Evolutionary conservation across 257 asterid species (phyloP).

Genomic region (Solanum sparsipilum): DNA sequence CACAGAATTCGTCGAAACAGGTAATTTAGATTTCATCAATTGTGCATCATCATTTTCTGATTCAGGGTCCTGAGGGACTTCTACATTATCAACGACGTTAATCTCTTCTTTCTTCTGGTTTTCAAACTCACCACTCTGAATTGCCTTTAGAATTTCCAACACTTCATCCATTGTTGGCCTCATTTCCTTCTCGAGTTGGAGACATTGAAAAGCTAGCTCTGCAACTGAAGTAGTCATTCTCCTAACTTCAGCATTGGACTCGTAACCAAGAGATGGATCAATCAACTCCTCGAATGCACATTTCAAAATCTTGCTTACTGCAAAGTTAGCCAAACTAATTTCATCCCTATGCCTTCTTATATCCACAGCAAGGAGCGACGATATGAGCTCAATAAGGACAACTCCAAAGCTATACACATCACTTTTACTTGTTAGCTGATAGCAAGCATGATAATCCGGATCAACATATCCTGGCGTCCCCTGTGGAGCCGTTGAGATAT

Average conservation of each 20-base stretch:
- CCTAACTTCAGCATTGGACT: constrained; percentile 14
- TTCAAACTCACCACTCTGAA: constrained; percentile 1
- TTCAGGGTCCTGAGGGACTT: constrained; percentile 14
- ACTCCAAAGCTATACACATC: constrained; percentile 58
- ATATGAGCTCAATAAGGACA: constrained; percentile 46
- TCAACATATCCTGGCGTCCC: constrained; percentile 58
- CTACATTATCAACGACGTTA: neutral
- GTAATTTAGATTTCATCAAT: constrained; percentile 11
- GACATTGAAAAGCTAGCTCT: constrained; percentile 40
- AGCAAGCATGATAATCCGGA: constrained; percentile 37
- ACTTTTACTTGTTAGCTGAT: constrained; percentile 35
- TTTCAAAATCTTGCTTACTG: constrained; percentile 24
- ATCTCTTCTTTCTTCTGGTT: neutral
- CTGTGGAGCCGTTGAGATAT: constrained; percentile 50
- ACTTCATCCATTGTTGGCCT: constrained; percentile 52
- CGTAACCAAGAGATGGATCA: constrained; percentile 32
- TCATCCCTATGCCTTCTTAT: constrained; percentile 31
- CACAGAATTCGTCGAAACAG: constrained; percentile 26
- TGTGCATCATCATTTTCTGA: constrained; percentile 21
- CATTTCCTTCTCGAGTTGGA: constrained; percentile 37
- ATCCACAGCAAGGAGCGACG: constrained; percentile 47
- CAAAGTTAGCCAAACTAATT: constrained; percentile 39
- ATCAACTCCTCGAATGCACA: constrained; percentile 33
- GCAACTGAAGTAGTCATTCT: constrained; percentile 41
- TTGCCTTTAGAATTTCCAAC: constrained; percentile 15